These are phyloP conservation scores for Acanthamoeba sp. DNA, from an alignment of 208 protist genomes.

Conservation along the genomic window DNA sequence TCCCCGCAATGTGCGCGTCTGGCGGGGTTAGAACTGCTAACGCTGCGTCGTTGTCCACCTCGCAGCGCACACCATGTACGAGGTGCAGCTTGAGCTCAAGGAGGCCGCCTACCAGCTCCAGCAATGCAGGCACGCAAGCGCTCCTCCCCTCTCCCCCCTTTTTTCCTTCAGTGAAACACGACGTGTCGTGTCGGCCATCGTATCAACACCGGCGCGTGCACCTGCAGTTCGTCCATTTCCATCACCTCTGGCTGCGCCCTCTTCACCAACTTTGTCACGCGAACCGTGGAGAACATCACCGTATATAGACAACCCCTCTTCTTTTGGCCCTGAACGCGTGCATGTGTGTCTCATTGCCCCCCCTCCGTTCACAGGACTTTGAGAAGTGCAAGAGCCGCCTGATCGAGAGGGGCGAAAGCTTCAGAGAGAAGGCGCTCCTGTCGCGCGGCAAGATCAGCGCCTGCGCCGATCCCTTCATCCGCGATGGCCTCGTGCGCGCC, in stretches of 20 bases:
- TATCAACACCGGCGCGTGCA: too few species aligned
- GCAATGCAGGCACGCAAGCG: slow-evolving; percentile 25
- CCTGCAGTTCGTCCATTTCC: slow-evolving; percentile 64
- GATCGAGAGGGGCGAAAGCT: slow-evolving; percentile 84
- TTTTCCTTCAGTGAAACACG: too few species aligned
- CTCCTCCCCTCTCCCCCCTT: too few species aligned
- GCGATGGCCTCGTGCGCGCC: slow-evolving; percentile 81
- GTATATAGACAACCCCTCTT: neutral
- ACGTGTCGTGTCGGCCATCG: too few species aligned
- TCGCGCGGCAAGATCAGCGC: slow-evolving; percentile 81
- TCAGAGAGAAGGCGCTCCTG: slow-evolving; percentile 79
- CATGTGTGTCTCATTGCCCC: neutral
- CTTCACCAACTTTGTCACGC: slow-evolving; percentile 72
- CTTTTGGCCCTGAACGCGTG: too few species aligned
- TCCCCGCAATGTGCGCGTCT: too few species aligned
- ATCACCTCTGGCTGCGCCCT: slow-evolving; percentile 71
- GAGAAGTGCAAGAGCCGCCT: slow-evolving; percentile 83
- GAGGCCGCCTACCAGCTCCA: slow-evolving; percentile 69
- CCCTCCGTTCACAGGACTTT: slow-evolving; percentile 79
- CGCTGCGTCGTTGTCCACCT: too few species aligned
- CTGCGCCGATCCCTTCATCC: slow-evolving; percentile 85
- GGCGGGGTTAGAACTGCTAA: neutral
- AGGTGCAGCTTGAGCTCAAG: slow-evolving; percentile 71
- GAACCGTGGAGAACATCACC: slow-evolving; percentile 70
- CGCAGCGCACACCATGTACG: slow-evolving; percentile 72